These are phyloP conservation scores for Pezicula radicicola DNA, from an alignment of 2,329 filamentous ascomycete genomes.

Conservation along the genomic window DNA sequence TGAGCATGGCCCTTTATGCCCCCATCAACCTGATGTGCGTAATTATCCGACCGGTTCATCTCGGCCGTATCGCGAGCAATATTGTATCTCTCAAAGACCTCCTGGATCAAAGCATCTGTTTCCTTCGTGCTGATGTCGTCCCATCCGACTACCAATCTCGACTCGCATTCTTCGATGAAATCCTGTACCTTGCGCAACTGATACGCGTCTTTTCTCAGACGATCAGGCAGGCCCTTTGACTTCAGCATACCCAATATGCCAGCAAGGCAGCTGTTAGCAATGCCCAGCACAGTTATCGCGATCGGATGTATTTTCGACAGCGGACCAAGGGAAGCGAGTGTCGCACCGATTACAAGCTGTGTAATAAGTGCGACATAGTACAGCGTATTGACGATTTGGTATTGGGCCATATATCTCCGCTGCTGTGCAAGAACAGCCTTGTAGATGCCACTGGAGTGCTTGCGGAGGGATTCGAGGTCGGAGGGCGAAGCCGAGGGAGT, in stretches of 20 bases:
- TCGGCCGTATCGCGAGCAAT: slow-evolving; percentile 22
- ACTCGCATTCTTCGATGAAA: slow-evolving; percentile 52
- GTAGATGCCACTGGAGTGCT: slow-evolving; percentile 31
- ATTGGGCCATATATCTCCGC: slow-evolving; percentile 29
- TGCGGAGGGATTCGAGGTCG: slow-evolving; percentile 16
- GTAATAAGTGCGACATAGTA: slow-evolving; percentile 41
- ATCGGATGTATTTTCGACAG: slow-evolving; percentile 45
- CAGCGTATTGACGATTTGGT: slow-evolving; percentile 31
- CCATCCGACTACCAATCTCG: slow-evolving; percentile 33
- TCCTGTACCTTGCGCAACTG: slow-evolving; percentile 46
- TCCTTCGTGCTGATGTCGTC: slow-evolving; percentile 13
- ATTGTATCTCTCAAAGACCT: slow-evolving; percentile 23
- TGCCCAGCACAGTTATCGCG: slow-evolving; percentile 55
- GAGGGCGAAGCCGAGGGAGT: neutral
- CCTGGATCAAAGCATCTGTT: slow-evolving; percentile 16
- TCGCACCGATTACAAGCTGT: slow-evolving; percentile 46
- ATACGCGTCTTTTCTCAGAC: slow-evolving; percentile 42
- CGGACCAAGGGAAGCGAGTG: slow-evolving; percentile 43
- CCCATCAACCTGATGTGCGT: slow-evolving; percentile 17
- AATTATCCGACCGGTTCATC: slow-evolving; percentile 22
- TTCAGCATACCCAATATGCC: slow-evolving; percentile 56
- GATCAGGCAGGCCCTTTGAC: slow-evolving; percentile 46
- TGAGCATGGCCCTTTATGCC: neutral
- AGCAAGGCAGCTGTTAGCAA: slow-evolving; percentile 60
- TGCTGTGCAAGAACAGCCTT: slow-evolving; percentile 32